A percentile compares a stretch with the other conserved stretches of the same genome.
These are phyloP conservation scores for Hyaloscypha bicolor DNA, from an alignment of 495 filamentous ascomycete genomes.

Conservation along the genomic window DNA sequence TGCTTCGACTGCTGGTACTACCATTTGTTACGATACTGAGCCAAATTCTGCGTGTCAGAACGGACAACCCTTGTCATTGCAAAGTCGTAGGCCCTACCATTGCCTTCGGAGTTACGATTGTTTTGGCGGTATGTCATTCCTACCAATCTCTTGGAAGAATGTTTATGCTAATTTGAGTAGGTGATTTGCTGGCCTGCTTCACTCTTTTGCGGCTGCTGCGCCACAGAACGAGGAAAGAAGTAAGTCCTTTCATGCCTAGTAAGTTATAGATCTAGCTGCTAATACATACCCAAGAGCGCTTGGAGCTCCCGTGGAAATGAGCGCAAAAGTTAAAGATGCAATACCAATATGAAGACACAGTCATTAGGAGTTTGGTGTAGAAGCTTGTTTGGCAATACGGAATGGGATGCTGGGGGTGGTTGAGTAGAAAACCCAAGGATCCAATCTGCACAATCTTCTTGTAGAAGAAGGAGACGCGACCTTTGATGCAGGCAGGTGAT, in stretches of 20 bases:
- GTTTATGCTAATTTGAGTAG: constrained; percentile 33
- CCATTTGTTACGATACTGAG: no score
- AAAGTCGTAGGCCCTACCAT: constrained; percentile 64
- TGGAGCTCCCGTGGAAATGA: constrained; percentile 56
- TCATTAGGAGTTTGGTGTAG: background rate
- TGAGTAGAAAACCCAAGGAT: no score
- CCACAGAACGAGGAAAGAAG: constrained; percentile 59
- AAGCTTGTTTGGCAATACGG: background rate
- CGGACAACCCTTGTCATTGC: constrained; percentile 58
- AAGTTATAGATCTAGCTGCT: constrained; percentile 13
- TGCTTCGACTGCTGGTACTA: no score
- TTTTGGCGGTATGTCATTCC: constrained; percentile 54
- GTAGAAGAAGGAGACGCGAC: no score
- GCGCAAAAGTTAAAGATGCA: constrained; percentile 53
- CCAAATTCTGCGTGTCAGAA: no score
- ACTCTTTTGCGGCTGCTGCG: constrained; percentile 61
- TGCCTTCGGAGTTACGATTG: constrained; percentile 51
- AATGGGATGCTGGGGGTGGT: background rate
- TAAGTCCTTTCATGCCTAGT: constrained; percentile 27
- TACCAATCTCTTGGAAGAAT: background rate
- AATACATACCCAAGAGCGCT: constrained; percentile 44
- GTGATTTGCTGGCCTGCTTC: constrained; percentile 61
- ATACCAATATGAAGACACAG: constrained; percentile 50
- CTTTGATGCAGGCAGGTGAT: no score
- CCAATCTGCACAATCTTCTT: no score